A percentile compares a stretch with the other conserved stretches of the same genome.
Conservation (phyloP, 345 rosid genomes). For the Eucalyptus tenuipes region DNA sequence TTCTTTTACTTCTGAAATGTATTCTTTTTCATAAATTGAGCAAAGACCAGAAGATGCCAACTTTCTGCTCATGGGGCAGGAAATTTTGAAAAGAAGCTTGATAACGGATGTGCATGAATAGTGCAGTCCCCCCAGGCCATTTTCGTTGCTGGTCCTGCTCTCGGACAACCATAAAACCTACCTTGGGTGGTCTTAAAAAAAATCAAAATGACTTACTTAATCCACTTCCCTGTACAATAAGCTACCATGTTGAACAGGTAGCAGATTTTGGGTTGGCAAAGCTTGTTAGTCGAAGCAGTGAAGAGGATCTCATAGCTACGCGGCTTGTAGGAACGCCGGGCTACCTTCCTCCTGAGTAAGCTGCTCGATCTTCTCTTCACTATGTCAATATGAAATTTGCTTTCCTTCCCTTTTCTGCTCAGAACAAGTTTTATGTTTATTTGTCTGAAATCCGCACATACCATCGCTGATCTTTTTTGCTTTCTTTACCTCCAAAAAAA, state of each 20-base stretch:
- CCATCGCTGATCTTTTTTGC: background rate
- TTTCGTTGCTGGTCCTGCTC: background rate
- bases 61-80: background rate
- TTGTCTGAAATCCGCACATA: background rate
- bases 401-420: background rate
- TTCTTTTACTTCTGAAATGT: background rate
- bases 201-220: background rate
- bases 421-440: background rate
- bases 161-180: background rate
- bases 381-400: background rate
- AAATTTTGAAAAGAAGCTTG: background rate
- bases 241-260: conserved; percentile 16
- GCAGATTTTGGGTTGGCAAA: conserved; percentile 64
- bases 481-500: background rate
- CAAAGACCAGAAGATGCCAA: background rate
- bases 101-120: background rate
- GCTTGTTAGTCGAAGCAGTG: conserved; percentile 39
- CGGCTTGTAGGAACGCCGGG: conserved; percentile 61
- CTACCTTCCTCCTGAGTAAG: conserved; percentile 62
- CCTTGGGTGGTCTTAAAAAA: background rate
- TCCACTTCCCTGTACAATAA: background rate
- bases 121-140: background rate
- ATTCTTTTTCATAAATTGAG: background rate
- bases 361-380: background rate
- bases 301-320: conserved; percentile 46